Percentiles rank a stretch among this genome's conserved stretches.
phyloP scores from a whole-genome alignment of 2,329 filamentous ascomycete genomes.

The Xylariaceae sp. region DNA sequence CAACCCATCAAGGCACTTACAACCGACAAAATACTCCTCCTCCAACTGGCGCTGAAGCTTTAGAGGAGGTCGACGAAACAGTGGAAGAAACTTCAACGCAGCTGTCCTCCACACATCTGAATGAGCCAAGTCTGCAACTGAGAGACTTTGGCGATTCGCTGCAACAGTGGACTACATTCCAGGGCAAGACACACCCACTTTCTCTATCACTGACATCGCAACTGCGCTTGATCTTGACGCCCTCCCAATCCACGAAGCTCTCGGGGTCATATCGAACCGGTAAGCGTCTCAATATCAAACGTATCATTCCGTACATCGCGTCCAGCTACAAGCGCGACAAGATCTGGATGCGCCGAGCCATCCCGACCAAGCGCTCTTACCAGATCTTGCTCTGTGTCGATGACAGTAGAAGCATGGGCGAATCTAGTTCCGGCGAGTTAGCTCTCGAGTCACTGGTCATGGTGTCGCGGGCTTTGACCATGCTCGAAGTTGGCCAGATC shows the following conservation, averaged over 20 bases:
- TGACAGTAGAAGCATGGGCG: slow-evolving; percentile 91
- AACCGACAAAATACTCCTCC: slow-evolving; percentile 44
- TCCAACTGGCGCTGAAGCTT: slow-evolving; percentile 26
- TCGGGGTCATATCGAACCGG: slow-evolving; percentile 95
- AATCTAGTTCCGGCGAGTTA: slow-evolving; percentile 68
- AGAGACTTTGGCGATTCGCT: slow-evolving; percentile 55
- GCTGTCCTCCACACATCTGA: slow-evolving; percentile 70
- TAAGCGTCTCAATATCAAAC: slow-evolving; percentile 98
- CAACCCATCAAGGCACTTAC: slow-evolving; percentile 55
- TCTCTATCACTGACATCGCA: slow-evolving; percentile 90
- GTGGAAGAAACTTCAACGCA: slow-evolving; percentile 55
- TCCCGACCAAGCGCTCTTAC: slow-evolving; percentile 90
- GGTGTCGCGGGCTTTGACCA: slow-evolving; percentile 78
- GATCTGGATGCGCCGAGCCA: slow-evolving; percentile 95
- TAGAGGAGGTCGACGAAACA: slow-evolving; percentile 44
- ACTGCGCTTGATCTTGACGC: slow-evolving; percentile 89
- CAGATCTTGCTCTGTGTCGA: slow-evolving; percentile 98
- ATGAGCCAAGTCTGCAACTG: slow-evolving; percentile 34
- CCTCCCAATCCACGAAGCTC: slow-evolving; percentile 92
- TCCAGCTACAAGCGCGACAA: slow-evolving; percentile 99
- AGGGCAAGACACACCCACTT: slow-evolving; percentile 76
- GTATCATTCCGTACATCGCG: slow-evolving; percentile 98
- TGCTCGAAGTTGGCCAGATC: slow-evolving; percentile 95
- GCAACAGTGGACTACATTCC: slow-evolving; percentile 79
- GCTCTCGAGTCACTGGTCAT: slow-evolving; percentile 94